Evolutionary conservation across 768 basidiomycete species (phyloP).

Genomic region (Amanita inopinata): DNA sequence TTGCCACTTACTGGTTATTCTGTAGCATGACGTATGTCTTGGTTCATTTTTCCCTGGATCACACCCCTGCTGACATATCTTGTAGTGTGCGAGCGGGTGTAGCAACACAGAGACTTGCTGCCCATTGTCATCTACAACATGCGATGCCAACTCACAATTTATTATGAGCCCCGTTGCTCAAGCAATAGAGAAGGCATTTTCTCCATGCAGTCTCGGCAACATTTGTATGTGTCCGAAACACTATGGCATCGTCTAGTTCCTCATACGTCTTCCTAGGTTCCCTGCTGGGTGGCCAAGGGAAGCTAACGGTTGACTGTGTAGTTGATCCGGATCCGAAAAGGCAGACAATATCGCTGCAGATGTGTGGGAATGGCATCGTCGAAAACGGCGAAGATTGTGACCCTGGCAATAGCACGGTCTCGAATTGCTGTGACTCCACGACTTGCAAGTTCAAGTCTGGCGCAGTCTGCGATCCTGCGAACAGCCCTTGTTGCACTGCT

Average conservation of each 20-base stretch:
- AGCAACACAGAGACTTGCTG: constrained; percentile 53
- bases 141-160: constrained; percentile 57
- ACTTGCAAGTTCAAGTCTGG: constrained; percentile 68
- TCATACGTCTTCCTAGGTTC: constrained; percentile 34
- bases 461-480: constrained; percentile 73
- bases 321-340: constrained; percentile 40
- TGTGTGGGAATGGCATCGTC: constrained; percentile 81
- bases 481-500: constrained; percentile 64
- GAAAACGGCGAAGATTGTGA: constrained; percentile 84
- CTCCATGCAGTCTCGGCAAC: constrained; percentile 74
- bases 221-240: constrained; percentile 45
- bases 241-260: constrained; percentile 2
- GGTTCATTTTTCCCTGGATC: constrained; percentile 11
- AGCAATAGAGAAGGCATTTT: constrained; percentile 58
- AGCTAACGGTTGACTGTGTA: constrained; percentile 59
- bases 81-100: constrained; percentile 59
- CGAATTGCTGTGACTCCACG: constrained; percentile 62
- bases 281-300: constrained; percentile 42
- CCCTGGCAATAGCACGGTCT: constrained; percentile 51
- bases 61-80: constrained; percentile 8
- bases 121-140: constrained; percentile 48
- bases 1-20: constrained; percentile 12
- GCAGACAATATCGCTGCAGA: constrained; percentile 50
- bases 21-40: constrained; percentile 55
- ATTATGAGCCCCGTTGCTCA: constrained; percentile 81